phyloP scores from a whole-genome alignment of 768 basidiomycete genomes.

The Auricularia sp. region DNA sequence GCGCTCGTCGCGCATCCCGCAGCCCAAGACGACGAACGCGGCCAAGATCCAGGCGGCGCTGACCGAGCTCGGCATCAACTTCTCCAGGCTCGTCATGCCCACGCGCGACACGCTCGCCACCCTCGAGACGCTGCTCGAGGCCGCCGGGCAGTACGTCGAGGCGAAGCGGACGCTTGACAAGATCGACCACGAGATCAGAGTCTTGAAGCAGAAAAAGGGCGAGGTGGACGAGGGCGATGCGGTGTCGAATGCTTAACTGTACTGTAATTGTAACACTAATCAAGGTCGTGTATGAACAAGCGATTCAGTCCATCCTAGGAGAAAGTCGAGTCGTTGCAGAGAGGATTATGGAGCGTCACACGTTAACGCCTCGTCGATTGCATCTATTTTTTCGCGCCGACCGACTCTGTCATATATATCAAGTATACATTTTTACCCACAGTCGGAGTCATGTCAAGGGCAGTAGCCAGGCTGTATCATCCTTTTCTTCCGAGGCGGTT shows the following conservation, averaged over 20 bases:
- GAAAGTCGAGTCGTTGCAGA: too few species aligned
- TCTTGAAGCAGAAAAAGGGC: conserved; percentile 45
- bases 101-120: conserved; percentile 69
- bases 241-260: background rate
- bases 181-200: conserved; percentile 74
- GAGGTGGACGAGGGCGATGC: conserved; percentile 31
- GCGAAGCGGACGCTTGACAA: conserved; percentile 81
- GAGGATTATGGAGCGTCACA: too few species aligned
- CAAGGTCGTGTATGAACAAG: too few species aligned
- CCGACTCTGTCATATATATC: too few species aligned
- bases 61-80: conserved; percentile 61
- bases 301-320: too few species aligned
- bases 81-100: conserved; percentile 84
- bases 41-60: conserved; percentile 71
- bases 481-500: too few species aligned
- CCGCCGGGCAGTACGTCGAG: conserved; percentile 68
- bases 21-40: conserved; percentile 62
- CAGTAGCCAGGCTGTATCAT: too few species aligned
- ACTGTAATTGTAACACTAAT: too few species aligned
- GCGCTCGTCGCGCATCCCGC: conserved; percentile 77
- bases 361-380: too few species aligned
- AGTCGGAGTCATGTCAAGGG: too few species aligned
- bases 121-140: conserved; percentile 64
- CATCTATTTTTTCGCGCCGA: too few species aligned
- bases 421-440: too few species aligned